Base-by-base conservation (phyloP, 2,329 filamentous ascomycete genomes). In the Cladosporium sp. region DNA sequence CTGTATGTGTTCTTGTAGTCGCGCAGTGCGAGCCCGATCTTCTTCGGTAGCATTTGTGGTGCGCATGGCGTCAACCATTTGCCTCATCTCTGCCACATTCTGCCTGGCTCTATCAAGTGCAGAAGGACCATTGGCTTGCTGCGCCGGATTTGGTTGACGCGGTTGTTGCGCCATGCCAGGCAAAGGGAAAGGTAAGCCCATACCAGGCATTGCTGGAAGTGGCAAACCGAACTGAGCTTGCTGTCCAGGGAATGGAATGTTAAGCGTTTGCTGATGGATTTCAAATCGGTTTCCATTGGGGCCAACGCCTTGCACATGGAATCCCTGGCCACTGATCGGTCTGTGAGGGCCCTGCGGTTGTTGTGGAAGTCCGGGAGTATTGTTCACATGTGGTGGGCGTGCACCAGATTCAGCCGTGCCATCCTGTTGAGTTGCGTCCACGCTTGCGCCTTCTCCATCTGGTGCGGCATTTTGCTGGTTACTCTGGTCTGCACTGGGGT, bases 31-130 rank as follows among this genome's bases (percentile, higher is more conserved):
- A 11, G 30, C 58, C 11, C 62, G 59, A 30, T 70, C 65, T 42
- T 69, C 66, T 37, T 69, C 66, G 4, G 51, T 47, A 20, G 45
- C 60, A 34, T 61, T 59, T 8, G 59, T 37, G 12, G 22, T 60
- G 15, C 67, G 63, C 49, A 71, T 62, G 36, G 69, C 65, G n/a
- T 64, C 64, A 12, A 71, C 60, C 60, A 72, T 64, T 19, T 67
- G 65, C 7, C 63, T 63, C 67, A 72, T 70, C 54, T 71, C 67
- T 4, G 63, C 60, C 20, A 72, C 60, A 42, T 70, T 70, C 9
- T 70, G 64, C 12, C 69, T 64, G 12, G 69, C 70, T 52, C 65
- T 63, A 45, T 71, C 69, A 11, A 72, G 59, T 14, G 69, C 67
- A 22, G 67, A 67, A 2, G 63, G 63, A 11, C 61, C 64, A 8